Percentiles rank a stretch among this genome's conserved stretches.
phyloP scores from a whole-genome alignment of 192 early-diverging fungal genomes.

The Physocladia obscura region DNA sequence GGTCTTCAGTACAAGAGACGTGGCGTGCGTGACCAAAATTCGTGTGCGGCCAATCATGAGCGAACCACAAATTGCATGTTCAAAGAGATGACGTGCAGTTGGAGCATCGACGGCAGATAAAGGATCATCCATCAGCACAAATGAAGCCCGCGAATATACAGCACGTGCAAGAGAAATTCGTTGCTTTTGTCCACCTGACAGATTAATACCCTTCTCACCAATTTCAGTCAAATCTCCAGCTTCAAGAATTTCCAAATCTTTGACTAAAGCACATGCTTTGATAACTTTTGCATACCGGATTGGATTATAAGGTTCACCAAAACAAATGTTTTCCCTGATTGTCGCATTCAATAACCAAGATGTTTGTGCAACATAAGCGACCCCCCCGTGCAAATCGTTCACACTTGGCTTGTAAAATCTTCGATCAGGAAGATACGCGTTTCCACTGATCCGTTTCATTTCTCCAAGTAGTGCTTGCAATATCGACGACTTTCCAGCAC shows the following conservation, averaged over 20 bases:
- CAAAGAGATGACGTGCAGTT: conserved; percentile 82
- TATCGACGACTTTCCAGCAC: conserved; percentile 75
- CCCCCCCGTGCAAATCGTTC: not conserved
- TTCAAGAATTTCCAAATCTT: conserved; percentile 81
- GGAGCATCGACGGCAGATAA: conserved; percentile 94
- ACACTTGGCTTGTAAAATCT: not conserved
- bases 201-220: conserved; percentile 52
- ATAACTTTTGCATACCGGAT: conserved; percentile 79
- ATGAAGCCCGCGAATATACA: conserved; percentile 67
- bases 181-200: conserved; percentile 53
- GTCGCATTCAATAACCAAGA: conserved; percentile 62
- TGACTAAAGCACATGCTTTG: conserved; percentile 76
- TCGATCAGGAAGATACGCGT: conserved; percentile 31
- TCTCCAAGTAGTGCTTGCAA: conserved; percentile 79
- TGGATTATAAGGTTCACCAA: conserved; percentile 72
- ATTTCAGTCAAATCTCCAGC: conserved; percentile 91
- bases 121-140: conserved; percentile 80
- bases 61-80: conserved; percentile 67
- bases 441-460: conserved; percentile 53
- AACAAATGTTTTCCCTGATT: conserved; percentile 74
- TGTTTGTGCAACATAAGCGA: conserved; percentile 83
- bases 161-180: conserved; percentile 66
- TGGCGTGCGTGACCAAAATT: conserved; percentile 85
- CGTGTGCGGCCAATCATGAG: conserved; percentile 76
- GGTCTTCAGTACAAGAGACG: conserved; percentile 40